Evolutionary conservation across 1,284 basidiomycete species (phyloP).

Genomic region (Exobasidium rhododendri): DNA sequence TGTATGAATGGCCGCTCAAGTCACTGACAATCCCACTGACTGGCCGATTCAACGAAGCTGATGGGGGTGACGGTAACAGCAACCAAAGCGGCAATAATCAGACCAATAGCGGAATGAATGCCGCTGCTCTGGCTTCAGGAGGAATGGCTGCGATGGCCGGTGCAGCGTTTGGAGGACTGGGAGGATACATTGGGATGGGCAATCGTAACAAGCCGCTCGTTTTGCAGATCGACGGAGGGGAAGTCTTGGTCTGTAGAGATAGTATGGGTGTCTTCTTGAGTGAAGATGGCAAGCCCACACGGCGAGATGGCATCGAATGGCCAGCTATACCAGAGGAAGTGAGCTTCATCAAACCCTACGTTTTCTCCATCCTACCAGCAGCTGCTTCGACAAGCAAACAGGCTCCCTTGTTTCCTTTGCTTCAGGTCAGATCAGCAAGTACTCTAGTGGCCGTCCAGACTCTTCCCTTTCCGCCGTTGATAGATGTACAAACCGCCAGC

Average conservation of each 20-base stretch:
- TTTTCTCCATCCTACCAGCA: slow-evolving; percentile 61
- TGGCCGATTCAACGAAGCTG: background rate
- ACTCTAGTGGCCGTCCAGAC: slow-evolving; percentile 42
- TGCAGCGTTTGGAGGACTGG: slow-evolving; percentile 72
- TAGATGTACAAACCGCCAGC: slow-evolving; percentile 1
- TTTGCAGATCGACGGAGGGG: slow-evolving; percentile 64
- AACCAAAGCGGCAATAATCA: background rate
- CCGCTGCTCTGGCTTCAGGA: slow-evolving; percentile 1
- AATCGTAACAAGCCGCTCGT: slow-evolving; percentile 66
- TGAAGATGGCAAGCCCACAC: slow-evolving; percentile 66
- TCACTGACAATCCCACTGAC: slow-evolving; percentile 6
- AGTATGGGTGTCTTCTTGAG: slow-evolving; percentile 58
- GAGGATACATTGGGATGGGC: slow-evolving; percentile 83
- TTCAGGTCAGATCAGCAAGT: slow-evolving; percentile 38
- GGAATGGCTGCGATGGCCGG: slow-evolving; percentile 40
- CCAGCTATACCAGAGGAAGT: slow-evolving; percentile 76
- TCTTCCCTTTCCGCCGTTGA: slow-evolving; percentile 31
- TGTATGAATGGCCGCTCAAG: slow-evolving; percentile 2
- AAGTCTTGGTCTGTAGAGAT: slow-evolving; percentile 74
- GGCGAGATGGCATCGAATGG: slow-evolving; percentile 69
- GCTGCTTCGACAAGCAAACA: background rate
- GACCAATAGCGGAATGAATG: background rate
- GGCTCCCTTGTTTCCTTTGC: slow-evolving; percentile 21
- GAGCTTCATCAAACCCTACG: slow-evolving; percentile 75
- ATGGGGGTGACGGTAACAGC: slow-evolving; percentile 1